Percentiles rank a stretch among this genome's conserved stretches.
Conservation (phyloP, 768 basidiomycete species). For the Serendipita vermifera region DNA sequence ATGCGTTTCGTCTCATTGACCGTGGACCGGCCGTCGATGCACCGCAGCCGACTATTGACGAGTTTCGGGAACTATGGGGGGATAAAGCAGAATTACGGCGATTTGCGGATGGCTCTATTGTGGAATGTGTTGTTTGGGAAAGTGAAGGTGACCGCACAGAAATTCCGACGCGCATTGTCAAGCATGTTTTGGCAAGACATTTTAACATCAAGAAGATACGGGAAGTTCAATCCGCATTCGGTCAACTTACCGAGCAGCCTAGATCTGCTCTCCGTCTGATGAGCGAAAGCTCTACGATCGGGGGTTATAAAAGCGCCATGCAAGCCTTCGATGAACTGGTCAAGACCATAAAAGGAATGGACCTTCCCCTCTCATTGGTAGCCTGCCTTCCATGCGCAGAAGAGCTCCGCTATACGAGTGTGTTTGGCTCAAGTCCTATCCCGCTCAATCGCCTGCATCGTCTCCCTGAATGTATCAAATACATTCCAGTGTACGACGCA, state of each 20-base stretch:
- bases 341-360: conserved; percentile 58
- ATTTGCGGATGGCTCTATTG: conserved; percentile 90
- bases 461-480: conserved; percentile 37
- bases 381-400: conserved; percentile 64
- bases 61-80: conserved; percentile 85
- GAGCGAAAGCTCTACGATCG: conserved; percentile 28
- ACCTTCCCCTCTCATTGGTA: conserved; percentile 64
- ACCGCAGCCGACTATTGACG: conserved; percentile 37
- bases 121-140: conserved; percentile 96
- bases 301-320: conserved; percentile 62
- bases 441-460: conserved; percentile 29
- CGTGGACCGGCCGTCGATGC: conserved; percentile 69
- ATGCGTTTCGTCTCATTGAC: conserved; percentile 79
- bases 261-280: conserved; percentile 39
- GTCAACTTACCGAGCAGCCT: conserved; percentile 12
- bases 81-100: conserved; percentile 80
- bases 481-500: conserved; percentile 56
- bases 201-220: conserved; percentile 39
- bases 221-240: conserved; percentile 16
- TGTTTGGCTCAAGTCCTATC: conserved; percentile 69
- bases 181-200: conserved; percentile 61
- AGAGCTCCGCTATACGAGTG: conserved; percentile 65
- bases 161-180: conserved; percentile 62
- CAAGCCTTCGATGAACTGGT: conserved; percentile 69
- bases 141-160: conserved; percentile 63